Conservation (phyloP, 2,329 filamentous ascomycete genomes). For the Camillea tinctor region DNA sequence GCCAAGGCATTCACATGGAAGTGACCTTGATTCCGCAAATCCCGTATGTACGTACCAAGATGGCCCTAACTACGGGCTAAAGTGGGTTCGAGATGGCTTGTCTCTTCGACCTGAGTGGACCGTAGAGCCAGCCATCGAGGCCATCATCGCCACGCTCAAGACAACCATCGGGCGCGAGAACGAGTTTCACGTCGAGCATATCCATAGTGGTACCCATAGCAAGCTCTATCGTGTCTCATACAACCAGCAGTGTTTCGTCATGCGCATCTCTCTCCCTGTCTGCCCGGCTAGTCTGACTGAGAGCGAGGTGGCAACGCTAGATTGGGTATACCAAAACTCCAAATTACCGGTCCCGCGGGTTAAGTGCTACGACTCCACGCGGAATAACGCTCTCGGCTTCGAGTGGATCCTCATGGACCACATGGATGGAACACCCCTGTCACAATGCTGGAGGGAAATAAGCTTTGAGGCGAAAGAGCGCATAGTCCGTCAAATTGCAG, state of each 20-base stretch:
- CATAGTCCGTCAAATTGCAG: constrained; percentile 30
- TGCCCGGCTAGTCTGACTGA: constrained; percentile 27
- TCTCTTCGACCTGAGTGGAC: constrained; percentile 17
- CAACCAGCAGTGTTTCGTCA: constrained; percentile 30
- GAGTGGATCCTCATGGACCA: constrained; percentile 34
- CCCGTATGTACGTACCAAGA: not conserved
- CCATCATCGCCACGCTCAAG: constrained; percentile 23
- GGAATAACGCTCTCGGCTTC: constrained; percentile 26
- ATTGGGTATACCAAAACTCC: constrained; percentile 23
- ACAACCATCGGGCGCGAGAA: constrained; percentile 8
- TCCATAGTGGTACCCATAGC: constrained; percentile 22
- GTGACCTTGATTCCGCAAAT: too few relatives aligned
- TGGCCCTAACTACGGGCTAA: constrained; percentile 11
- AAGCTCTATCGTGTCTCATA: constrained; percentile 25
- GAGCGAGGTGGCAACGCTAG: constrained; percentile 32
- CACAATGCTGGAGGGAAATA: constrained; percentile 25
- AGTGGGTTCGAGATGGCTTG: constrained; percentile 14
- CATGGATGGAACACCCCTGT: constrained; percentile 27
- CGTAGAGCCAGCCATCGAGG: constrained; percentile 19
- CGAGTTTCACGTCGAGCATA: constrained; percentile 18
- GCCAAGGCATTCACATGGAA: too few relatives aligned
- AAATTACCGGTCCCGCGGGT: constrained; percentile 27
- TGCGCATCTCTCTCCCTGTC: constrained; percentile 28
- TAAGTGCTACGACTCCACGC: constrained; percentile 18
- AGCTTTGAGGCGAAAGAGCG: constrained; percentile 23